phyloP scores from a whole-genome alignment of 257 asterid species.

The Solanum sparsipilum region DNA sequence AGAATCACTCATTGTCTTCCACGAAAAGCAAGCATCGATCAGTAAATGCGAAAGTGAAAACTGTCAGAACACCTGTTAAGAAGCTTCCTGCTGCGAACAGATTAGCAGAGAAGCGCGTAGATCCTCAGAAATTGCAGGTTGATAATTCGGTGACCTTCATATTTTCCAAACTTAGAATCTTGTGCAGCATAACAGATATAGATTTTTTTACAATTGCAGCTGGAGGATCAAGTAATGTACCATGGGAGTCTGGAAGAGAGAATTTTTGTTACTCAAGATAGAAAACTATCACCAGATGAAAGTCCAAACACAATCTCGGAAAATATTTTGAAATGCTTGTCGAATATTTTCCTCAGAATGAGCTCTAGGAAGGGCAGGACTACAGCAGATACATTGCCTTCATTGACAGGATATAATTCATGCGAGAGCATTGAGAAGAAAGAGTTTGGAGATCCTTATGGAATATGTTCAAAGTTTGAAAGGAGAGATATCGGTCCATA shows the following conservation, averaged over 20 bases:
- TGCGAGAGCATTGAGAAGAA: slow-evolving; percentile 10
- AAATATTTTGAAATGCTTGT: slow-evolving; percentile 65
- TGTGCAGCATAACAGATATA: background rate
- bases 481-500: slow-evolving; percentile 72
- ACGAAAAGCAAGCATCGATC: slow-evolving; percentile 35
- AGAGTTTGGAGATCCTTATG: slow-evolving; percentile 59
- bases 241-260: slow-evolving; percentile 24
- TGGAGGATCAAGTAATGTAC: slow-evolving; percentile 19
- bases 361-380: slow-evolving; percentile 42
- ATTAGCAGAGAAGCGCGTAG: slow-evolving; percentile 28
- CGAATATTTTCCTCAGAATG: slow-evolving; percentile 55
- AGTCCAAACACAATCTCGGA: slow-evolving; percentile 70
- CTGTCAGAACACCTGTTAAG: slow-evolving; percentile 31
- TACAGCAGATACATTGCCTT: slow-evolving; percentile 32
- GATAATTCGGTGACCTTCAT: background rate
- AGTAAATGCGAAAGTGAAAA: slow-evolving; percentile 23
- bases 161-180: background rate
- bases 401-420: slow-evolving; percentile 21
- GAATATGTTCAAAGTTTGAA: slow-evolving; percentile 42
- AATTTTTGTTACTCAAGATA: slow-evolving; percentile 14
- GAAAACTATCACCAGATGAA: slow-evolving; percentile 13
- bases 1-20: slow-evolving; percentile 31
- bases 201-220: slow-evolving; percentile 19
- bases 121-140: slow-evolving; percentile 46
- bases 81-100: slow-evolving; percentile 27